A percentile compares a stretch with the other conserved stretches of the same genome.
phyloP scores from a whole-genome alignment of 176 grass and related monocot species.

The Triticum monococcum region DNA sequence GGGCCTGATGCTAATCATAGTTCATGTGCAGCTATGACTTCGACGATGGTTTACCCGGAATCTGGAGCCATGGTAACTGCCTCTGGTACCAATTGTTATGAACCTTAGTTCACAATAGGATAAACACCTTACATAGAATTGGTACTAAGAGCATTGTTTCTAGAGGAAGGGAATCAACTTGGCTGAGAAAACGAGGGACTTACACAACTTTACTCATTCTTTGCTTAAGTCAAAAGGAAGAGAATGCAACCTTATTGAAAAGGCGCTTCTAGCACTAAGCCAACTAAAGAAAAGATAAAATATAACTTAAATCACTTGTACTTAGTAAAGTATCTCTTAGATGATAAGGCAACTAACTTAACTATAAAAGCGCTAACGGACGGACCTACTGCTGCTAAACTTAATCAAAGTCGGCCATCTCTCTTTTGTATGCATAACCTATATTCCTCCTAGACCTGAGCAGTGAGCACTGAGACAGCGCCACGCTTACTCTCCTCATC shows the following conservation, averaged over 20 bases:
- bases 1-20: not conserved
- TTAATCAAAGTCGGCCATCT: not conserved
- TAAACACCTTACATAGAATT: not conserved
- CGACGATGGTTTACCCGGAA: not conserved
- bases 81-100: not conserved
- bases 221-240: too few species aligned
- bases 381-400: not conserved
- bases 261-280: too few species aligned
- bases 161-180: too few species aligned
- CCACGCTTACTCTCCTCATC: not conserved
- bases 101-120: not conserved
- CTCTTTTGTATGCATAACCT: not conserved
- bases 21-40: not conserved
- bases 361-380: not conserved
- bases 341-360: not conserved
- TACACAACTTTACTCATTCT: too few species aligned
- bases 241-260: too few species aligned
- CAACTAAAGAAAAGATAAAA: not conserved
- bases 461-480: not conserved
- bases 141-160: too few species aligned
- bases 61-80: not conserved
- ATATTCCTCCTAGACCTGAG: constrained; percentile 1
- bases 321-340: not conserved
- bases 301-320: not conserved
- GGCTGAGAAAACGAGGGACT: too few species aligned